Evolutionary conservation across 2,329 filamentous ascomycete genomes (phyloP).

Genomic region (Aspergillus felis): DNA sequence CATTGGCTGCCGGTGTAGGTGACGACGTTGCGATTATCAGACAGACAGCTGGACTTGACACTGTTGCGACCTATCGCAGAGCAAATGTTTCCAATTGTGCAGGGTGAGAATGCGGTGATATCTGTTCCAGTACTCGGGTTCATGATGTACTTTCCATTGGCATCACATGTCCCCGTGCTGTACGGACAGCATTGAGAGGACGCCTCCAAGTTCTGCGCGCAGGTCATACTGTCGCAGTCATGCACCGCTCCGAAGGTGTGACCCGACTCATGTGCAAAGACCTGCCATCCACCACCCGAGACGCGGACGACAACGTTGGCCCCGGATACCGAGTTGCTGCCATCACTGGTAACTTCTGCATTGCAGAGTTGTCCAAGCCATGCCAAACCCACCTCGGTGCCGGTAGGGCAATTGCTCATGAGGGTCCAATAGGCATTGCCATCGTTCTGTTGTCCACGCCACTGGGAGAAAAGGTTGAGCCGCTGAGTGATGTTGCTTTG

Average conservation of each 20-base stretch:
- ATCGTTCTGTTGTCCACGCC: slow-evolving; percentile 76
- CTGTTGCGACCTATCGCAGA: slow-evolving; percentile 73
- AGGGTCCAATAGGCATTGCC: slow-evolving; percentile 91
- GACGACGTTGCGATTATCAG: slow-evolving; percentile 77
- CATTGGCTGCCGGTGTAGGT: slow-evolving; percentile 82
- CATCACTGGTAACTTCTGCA: slow-evolving; percentile 47
- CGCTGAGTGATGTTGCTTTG: slow-evolving; percentile 63
- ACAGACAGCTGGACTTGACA: slow-evolving; percentile 72
- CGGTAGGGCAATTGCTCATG: slow-evolving; percentile 75
- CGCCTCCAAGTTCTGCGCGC: slow-evolving; percentile 58
- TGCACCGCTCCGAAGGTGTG: slow-evolving; percentile 96
- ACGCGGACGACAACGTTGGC: slow-evolving; percentile 88
- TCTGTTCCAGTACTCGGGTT: slow-evolving; percentile 77
- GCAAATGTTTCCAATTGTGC: slow-evolving; percentile 91
- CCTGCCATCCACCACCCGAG: slow-evolving; percentile 82
- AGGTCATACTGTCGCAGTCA: slow-evolving; percentile 73
- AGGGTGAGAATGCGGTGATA: slow-evolving; percentile 79
- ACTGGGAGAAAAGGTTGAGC: slow-evolving; percentile 80
- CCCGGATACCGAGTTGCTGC: slow-evolving; percentile 69
- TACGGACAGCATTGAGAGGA: slow-evolving; percentile 78
- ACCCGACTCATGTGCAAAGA: slow-evolving; percentile 89
- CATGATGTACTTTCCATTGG: slow-evolving; percentile 82
- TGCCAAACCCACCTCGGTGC: slow-evolving; percentile 80
- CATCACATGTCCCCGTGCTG: slow-evolving; percentile 64
- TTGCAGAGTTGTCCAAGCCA: slow-evolving; percentile 89